Percentiles rank a stretch among this genome's conserved stretches.
Evolutionary conservation across 805 yeast genomes (phyloP).

Genomic region (Yamadazyma sp.): DNA sequence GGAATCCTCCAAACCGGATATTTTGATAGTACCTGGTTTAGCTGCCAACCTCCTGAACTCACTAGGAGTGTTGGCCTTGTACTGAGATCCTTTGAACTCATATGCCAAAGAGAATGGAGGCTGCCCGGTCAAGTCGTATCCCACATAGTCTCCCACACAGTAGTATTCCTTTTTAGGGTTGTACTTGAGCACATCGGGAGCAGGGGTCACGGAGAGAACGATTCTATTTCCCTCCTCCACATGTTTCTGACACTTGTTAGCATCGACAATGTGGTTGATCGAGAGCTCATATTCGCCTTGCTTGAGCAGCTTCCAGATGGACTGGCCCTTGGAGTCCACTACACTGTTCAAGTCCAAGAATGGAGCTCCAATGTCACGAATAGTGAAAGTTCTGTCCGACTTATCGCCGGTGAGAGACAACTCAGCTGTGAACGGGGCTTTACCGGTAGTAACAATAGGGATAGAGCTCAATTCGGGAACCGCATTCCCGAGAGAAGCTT

Average conservation of each 20-base stretch:
- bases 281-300: slow-evolving; percentile 72
- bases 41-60: slow-evolving; percentile 70
- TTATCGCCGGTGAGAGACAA: slow-evolving; percentile 61
- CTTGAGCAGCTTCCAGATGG: slow-evolving; percentile 18
- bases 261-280: slow-evolving; percentile 60
- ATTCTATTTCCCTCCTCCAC: slow-evolving; percentile 37
- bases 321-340: slow-evolving; percentile 10
- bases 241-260: slow-evolving; percentile 63
- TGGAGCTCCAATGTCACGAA: slow-evolving; percentile 40
- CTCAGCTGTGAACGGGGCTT: slow-evolving; percentile 59
- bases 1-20: slow-evolving; percentile 71
- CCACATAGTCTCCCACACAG: slow-evolving; percentile 91
- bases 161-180: slow-evolving; percentile 29
- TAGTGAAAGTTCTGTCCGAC: slow-evolving; percentile 45
- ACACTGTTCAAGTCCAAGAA: slow-evolving; percentile 11
- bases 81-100: slow-evolving; percentile 61
- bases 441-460: slow-evolving; percentile 55
- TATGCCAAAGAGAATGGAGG: slow-evolving; percentile 80
- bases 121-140: slow-evolving; percentile 71
- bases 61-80: slow-evolving; percentile 52
- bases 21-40: slow-evolving; percentile 71
- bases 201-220: slow-evolving; percentile 66
- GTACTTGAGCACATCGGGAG: slow-evolving; percentile 59
- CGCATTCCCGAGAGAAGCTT: slow-evolving; percentile 22
- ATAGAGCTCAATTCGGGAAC: slow-evolving; percentile 34